Percentiles rank a stretch among this genome's conserved stretches.
phyloP scores from a whole-genome alignment of 2,329 filamentous ascomycete genomes.

The Truncatella angustata region DNA sequence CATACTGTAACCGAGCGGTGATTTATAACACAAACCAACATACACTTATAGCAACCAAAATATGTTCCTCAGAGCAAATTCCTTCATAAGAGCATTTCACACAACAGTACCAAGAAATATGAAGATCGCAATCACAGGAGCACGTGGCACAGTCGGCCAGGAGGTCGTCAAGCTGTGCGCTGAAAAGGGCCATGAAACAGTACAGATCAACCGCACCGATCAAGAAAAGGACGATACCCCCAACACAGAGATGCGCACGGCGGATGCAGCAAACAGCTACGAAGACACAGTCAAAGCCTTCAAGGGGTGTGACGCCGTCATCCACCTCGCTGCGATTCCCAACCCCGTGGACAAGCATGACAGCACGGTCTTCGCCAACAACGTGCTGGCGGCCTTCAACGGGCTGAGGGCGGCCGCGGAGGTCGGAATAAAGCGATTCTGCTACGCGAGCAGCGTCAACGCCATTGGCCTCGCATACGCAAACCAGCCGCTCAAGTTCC shows the following conservation, averaged over 20 bases:
- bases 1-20: no score
- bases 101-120: slow-evolving; percentile 13
- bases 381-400: slow-evolving; percentile 35
- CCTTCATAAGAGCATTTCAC: neutral
- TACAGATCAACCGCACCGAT: slow-evolving; percentile 32
- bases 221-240: slow-evolving; percentile 26
- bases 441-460: slow-evolving; percentile 36
- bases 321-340: slow-evolving; percentile 29
- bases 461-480: slow-evolving; percentile 36
- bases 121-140: slow-evolving; percentile 41
- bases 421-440: slow-evolving; percentile 31
- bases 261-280: slow-evolving; percentile 31
- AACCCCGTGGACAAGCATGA: slow-evolving; percentile 31
- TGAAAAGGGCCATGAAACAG: slow-evolving; percentile 27
- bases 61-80: neutral
- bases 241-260: slow-evolving; percentile 31
- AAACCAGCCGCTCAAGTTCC: slow-evolving; percentile 30
- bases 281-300: slow-evolving; percentile 28
- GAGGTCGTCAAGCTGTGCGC: slow-evolving; percentile 3
- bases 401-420: slow-evolving; percentile 35
- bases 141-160: slow-evolving; percentile 24
- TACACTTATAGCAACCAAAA: neutral
- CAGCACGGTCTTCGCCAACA: slow-evolving; percentile 32
- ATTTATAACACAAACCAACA: neutral
- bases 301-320: slow-evolving; percentile 33